Evolutionary conservation across 352 stramenopile species (phyloP), one percentile per base, ranked within the genome.

Genomic region (Albugo candida): DNA sequence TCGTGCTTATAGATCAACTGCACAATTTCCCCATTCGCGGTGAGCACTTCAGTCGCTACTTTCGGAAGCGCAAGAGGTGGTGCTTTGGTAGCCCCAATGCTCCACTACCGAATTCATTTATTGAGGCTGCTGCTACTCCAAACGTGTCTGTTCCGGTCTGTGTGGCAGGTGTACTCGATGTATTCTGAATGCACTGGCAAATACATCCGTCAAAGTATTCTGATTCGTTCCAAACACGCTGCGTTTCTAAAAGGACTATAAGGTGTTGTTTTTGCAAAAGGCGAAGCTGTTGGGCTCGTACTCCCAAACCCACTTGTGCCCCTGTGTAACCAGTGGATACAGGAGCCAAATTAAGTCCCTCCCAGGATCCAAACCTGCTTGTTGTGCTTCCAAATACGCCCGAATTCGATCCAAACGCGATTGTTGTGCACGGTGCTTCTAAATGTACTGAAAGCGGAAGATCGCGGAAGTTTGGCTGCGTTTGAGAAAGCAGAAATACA

Each of bases 191-290:
- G 60, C 54, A 39, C 48, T 54, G 13, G 16, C 41, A 1, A 11
- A 35, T 16, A 41, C 51, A 12, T 37, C 37, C 45, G 50, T 34
- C n/a, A 43, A 41, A 36, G 38, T 48, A 31, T 31, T 31, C 24
- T 31, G 24, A 38, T 51, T 40, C 11, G 52, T 20, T 36, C 35
- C 17, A 19, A 36, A 16, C 21, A 40, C 27, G 5, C 46, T 5
- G 37, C 19, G 2, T 48, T 24, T 13, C 67, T 62, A 42, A 78
- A 78, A 1, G 77, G 77, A 51, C 71, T 85, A 10, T 69, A 48
- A n/a, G 70, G 62, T 0, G 67, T 49, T 21, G 67, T 51, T 17
- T 81, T 81, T 11, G 74, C 47, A 48, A 85, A 85, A 0, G 73
- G 64, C 5, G 73, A 68, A 19, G 63, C 50, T 21, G 63, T 48